Base-by-base conservation (phyloP, 2,329 filamentous ascomycete species). In the Xylariales sp. region DNA sequence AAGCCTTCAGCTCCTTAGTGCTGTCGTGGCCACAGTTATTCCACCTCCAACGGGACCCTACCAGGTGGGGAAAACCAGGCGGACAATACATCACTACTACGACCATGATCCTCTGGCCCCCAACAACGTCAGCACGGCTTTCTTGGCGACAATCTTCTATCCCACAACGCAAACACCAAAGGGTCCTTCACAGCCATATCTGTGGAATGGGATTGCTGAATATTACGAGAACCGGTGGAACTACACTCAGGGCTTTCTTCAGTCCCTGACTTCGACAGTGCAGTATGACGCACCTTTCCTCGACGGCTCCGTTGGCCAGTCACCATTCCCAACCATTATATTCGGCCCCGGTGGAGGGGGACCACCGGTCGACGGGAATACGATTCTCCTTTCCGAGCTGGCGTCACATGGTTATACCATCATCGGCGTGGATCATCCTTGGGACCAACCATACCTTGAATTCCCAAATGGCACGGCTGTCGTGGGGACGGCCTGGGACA, bases 381-480 rank as follows among this genome's bases (percentile, higher is more conserved):
- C 71, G 3, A 71, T 70, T 23, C 50, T 74, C 6, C 54, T 75
- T 5, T 67, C 72, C 4, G 73, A 74, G 28, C 53, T 73, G 6
- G 70, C 64, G 0, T 72, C 70, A 5, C 58, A 73, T 54, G 76
- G 76, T 3, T 77, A 76, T 53, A 67, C 65, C 9, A 67, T 77
- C 12, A 69, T 74, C 23, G 75, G 72, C 10, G 49, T 76, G 16
- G 75, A 78, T 30, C 76, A 78, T 39, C 69, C 74, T 1, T 75
- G 70, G 12, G 74, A 77, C 64, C 76, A 77, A 64, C 74, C 76
- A 0, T 77, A 74, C 60, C 39, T 78, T 16, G 68, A 70, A 5
- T 77, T 68, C 6, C 75, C 76, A 3, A 76, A 78, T 28, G 75
- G 75, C 6, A 76, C 75, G 0, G 73, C 71, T 3, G 69, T 76